Percentiles rank a stretch among this genome's conserved stretches.
Conservation (phyloP, 192 early-diverging fungal species). For the Piromyces finnis region DNA sequence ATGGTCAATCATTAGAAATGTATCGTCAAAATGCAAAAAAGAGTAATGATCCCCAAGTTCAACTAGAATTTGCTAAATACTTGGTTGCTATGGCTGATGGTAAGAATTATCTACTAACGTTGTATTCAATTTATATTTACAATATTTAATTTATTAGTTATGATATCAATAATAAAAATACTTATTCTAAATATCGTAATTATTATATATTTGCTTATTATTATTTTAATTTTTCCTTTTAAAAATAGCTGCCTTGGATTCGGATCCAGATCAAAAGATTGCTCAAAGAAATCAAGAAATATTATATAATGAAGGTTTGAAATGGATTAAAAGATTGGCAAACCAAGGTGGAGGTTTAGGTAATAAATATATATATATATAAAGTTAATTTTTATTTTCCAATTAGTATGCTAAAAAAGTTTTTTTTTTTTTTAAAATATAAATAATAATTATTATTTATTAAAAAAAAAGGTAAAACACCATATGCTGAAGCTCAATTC, state of each 20-base stretch:
- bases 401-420: no score
- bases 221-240: no score
- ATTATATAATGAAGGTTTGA: conserved; percentile 27
- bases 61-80: conserved; percentile 76
- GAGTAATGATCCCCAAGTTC: conserved; percentile 57
- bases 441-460: no score
- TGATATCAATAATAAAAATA: no score
- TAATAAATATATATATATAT: no score
- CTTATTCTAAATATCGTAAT: background rate
- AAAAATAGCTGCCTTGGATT: conserved; percentile 2
- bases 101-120: no score
- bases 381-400: no score
- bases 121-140: no score
- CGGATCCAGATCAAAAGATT: conserved; percentile 32
- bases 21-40: conserved; percentile 62
- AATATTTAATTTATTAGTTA: no score
- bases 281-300: conserved; percentile 50
- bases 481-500: conserved; percentile 67
- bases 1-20: conserved; percentile 7
- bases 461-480: conserved; percentile 1
- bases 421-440: no score
- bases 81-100: conserved; percentile 54
- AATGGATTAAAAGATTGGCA: conserved; percentile 69
- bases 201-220: background rate
- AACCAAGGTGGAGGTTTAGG: conserved; percentile 35